Evolutionary conservation across 805 yeast genomes (phyloP).

Genomic region (Candida endomychidarum): DNA sequence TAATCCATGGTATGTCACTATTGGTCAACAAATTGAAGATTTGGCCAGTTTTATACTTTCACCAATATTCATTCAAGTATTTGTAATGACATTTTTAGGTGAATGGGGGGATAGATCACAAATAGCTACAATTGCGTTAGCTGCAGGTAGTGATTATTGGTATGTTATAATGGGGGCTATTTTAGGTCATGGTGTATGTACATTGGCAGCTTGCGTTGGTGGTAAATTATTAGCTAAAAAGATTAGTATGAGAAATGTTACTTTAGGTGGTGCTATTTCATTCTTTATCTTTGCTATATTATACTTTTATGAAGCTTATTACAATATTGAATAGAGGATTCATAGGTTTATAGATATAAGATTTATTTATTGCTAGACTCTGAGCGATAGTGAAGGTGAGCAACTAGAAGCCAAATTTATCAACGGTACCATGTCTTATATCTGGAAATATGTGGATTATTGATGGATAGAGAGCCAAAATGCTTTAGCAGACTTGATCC

Average conservation of each 20-base stretch:
- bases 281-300: constrained; percentile 79
- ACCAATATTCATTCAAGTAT: constrained; percentile 92
- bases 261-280: constrained; percentile 86
- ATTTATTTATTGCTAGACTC: no score
- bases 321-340: constrained; percentile 18
- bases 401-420: no score
- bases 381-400: no score
- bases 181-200: constrained; percentile 85
- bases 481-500: no score
- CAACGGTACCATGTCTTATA: no score
- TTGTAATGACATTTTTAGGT: constrained; percentile 92
- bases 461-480: no score
- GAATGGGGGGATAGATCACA: constrained; percentile 99
- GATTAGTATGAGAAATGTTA: constrained; percentile 88
- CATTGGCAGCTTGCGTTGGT: constrained; percentile 88
- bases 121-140: constrained; percentile 97
- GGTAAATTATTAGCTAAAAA: constrained; percentile 88
- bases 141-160: constrained; percentile 94
- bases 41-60: constrained; percentile 67
- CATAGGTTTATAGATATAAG: no score
- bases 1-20: constrained; percentile 27
- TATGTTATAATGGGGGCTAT: constrained; percentile 85
- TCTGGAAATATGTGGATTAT: no score
- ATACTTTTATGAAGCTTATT: constrained; percentile 70
- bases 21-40: constrained; percentile 46